These are phyloP conservation scores for Pythium aquatile DNA, from an alignment of 352 stramenopile species.

Conservation along the genomic window DNA sequence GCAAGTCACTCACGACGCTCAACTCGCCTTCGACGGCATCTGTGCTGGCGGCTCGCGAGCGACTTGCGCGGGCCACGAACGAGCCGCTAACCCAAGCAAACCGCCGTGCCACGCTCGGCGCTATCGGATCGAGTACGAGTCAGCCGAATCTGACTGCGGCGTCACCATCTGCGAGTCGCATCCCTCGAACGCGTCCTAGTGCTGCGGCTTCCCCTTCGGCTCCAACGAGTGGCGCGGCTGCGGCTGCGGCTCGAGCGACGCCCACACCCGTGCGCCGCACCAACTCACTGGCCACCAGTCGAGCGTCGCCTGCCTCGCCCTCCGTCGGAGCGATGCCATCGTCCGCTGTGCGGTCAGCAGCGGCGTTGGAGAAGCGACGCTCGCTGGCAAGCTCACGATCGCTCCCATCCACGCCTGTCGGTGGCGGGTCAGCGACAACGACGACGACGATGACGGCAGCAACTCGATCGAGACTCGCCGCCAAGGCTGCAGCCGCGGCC, in stretches of 20 bases:
- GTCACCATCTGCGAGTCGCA: constrained; percentile 3
- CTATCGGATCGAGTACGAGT: constrained; percentile 23
- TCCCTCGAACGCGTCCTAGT: constrained; percentile 1
- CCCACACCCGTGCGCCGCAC: constrained; percentile 11
- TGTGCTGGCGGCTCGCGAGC: constrained; percentile 24
- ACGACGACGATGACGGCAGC: constrained; percentile 6
- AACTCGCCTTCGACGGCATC: constrained; percentile 18
- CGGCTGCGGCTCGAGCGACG: constrained; percentile 8
- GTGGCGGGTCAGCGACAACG: neutral
- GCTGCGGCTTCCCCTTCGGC: constrained; percentile 3
- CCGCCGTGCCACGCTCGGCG: constrained; percentile 26
- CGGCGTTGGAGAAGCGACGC: constrained; percentile 21
- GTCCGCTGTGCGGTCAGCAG: constrained; percentile 6
- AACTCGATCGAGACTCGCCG: neutral
- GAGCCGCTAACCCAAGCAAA: constrained; percentile 18
- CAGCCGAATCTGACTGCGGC: constrained; percentile 14
- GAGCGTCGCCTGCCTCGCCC: neutral
- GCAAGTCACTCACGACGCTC: constrained; percentile 29
- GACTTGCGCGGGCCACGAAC: constrained; percentile 18
- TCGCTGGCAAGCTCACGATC: constrained; percentile 21
- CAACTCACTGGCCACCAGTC: constrained; percentile 14
- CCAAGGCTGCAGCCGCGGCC: neutral
- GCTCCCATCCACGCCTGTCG: constrained; percentile 21
- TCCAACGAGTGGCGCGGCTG: constrained; percentile 14
- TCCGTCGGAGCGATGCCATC: constrained; percentile 4